Evolutionary conservation across 1,284 basidiomycete genomes (phyloP), one percentile per base, ranked within the genome.

Genomic region (Cutaneotrichosporon cavernicola): DNA sequence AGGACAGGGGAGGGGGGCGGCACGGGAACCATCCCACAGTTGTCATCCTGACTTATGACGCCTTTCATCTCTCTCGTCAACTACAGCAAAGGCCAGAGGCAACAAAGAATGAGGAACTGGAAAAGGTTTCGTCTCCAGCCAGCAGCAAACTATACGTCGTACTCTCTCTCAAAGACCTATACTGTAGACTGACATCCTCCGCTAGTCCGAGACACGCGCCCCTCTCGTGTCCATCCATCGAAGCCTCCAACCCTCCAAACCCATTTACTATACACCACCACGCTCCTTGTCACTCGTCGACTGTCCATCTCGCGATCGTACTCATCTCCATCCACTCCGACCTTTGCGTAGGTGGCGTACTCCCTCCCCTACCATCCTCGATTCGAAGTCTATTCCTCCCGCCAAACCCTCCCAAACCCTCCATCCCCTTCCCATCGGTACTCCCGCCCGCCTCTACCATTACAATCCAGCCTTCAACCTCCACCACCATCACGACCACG

Each of bases 171-270:
- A 36, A 36, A 36, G 1, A 9, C 36, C 36, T 10, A 9, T 36
- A 36, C 36, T 13, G 40, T 13, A 9, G 14, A 5, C 43, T 46
- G 4, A 5, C 9, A 5, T 18, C 4, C 43, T 18, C 16, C 43
- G 16, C 43, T 6, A 18, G 18, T n/a, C 18, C 43, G 43, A 46
- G 16, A 46, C 43, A 46, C 43, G 43, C 43, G 43, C 43, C 43
- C 43, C 43, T 46, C 43, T 18, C 43, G 43, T n/a, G 43, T 46
- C 43, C 43, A 46, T 46, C 43, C 43, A 46, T 46, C 43, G 18
- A 46, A 46, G 43, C 38, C 38, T 16, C 26, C 34, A 36, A 36
- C 2, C 34, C 34, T 13, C 34, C 2, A 26, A 26, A 26, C 26
- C 26, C 26, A 26, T 26, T 26, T 26, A 26, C 26, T 26, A 26